A percentile compares a stretch with the other conserved stretches of the same genome.
phyloP scores from a whole-genome alignment of 768 basidiomycete genomes.

The Mycena maculata region DNA sequence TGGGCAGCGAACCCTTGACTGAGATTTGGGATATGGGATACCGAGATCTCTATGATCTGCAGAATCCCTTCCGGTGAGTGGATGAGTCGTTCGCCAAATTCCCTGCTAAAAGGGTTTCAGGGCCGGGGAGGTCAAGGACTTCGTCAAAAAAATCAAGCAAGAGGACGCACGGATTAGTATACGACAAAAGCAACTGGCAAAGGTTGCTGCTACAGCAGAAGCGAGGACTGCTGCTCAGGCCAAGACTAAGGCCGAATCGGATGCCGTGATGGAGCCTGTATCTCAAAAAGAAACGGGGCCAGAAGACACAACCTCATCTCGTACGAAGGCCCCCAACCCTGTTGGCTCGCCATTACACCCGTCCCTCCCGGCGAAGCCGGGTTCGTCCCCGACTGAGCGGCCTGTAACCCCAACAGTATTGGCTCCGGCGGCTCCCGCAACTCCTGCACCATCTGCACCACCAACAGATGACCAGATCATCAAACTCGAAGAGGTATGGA shows the following conservation, averaged over 20 bases:
- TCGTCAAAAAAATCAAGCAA: slow-evolving; percentile 74
- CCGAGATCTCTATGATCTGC: slow-evolving; percentile 68
- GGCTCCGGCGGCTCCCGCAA: slow-evolving; percentile 39
- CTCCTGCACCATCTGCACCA: slow-evolving; percentile 43
- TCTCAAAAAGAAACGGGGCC: slow-evolving; percentile 31
- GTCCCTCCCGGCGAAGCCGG: slow-evolving; percentile 79
- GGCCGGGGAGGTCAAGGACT: slow-evolving; percentile 80
- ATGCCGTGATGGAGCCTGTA: slow-evolving; percentile 28
- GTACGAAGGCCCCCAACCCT: slow-evolving; percentile 45
- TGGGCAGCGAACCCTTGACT: slow-evolving; percentile 77
- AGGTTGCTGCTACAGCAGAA: slow-evolving; percentile 40
- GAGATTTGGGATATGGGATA: slow-evolving; percentile 91
- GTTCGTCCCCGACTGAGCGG: slow-evolving; percentile 44
- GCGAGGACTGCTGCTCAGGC: slow-evolving; percentile 38
- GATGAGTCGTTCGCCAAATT: slow-evolving; percentile 15
- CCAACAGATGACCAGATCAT: slow-evolving; percentile 35
- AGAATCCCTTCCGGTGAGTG: slow-evolving; percentile 74
- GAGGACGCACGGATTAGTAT: slow-evolving; percentile 72
- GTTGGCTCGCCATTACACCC: slow-evolving; percentile 67
- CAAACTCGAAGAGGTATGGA: slow-evolving; percentile 32
- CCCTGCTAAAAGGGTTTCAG: slow-evolving; percentile 46
- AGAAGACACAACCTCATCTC: slow-evolving; percentile 39
- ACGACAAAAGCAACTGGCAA: slow-evolving; percentile 56
- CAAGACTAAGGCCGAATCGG: slow-evolving; percentile 28
- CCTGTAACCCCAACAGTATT: slow-evolving; percentile 4